A percentile compares a stretch with the other conserved stretches of the same genome.
These are phyloP conservation scores for Podaxis sp. DNA, from an alignment of 768 basidiomycete genomes.

Conservation along the genomic window DNA sequence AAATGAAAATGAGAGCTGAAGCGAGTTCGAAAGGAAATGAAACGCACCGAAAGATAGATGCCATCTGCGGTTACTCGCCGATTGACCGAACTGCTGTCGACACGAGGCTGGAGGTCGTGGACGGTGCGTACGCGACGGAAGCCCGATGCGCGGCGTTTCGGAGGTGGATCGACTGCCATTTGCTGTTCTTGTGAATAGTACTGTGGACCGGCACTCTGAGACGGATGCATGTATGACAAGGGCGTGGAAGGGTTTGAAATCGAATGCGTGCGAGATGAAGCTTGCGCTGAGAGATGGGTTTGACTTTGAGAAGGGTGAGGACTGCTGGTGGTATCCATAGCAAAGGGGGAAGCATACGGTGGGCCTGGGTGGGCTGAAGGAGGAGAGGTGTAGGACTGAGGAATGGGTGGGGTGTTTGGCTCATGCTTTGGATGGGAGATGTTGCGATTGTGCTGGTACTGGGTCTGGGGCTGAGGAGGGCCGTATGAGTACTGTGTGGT, in stretches of 20 bases:
- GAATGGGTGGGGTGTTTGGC: conserved; percentile 43
- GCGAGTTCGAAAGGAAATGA: conserved; percentile 4
- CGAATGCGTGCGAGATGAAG: conserved; percentile 51
- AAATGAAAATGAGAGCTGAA: conserved; percentile 14
- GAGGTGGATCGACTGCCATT: conserved; percentile 71
- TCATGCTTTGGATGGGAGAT: conserved; percentile 59
- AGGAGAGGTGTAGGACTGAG: conserved; percentile 59
- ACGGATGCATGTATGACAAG: conserved; percentile 59
- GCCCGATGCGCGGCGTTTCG: conserved; percentile 69
- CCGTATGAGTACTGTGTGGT: conserved; percentile 52
- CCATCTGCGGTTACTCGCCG: conserved; percentile 79
- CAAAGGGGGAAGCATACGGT: conserved; percentile 36
- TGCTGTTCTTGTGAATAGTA: conserved; percentile 64
- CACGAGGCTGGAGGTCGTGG: conserved; percentile 75
- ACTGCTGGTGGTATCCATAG: conserved; percentile 66
- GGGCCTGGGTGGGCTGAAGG: conserved; percentile 22
- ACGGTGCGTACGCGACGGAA: conserved; percentile 76
- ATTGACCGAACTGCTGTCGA: conserved; percentile 59
- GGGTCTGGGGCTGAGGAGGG: conserved; percentile 34
- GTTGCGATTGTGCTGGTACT: conserved; percentile 54
- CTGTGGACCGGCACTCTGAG: conserved; percentile 48
- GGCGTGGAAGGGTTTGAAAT: conserved; percentile 72
- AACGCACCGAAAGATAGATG: conserved; percentile 76
- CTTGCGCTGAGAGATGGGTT: conserved; percentile 49
- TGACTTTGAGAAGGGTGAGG: conserved; percentile 57